These are phyloP conservation scores for Primulina huaijiensis DNA, from an alignment of 257 asterid genomes.

Conservation along the genomic window DNA sequence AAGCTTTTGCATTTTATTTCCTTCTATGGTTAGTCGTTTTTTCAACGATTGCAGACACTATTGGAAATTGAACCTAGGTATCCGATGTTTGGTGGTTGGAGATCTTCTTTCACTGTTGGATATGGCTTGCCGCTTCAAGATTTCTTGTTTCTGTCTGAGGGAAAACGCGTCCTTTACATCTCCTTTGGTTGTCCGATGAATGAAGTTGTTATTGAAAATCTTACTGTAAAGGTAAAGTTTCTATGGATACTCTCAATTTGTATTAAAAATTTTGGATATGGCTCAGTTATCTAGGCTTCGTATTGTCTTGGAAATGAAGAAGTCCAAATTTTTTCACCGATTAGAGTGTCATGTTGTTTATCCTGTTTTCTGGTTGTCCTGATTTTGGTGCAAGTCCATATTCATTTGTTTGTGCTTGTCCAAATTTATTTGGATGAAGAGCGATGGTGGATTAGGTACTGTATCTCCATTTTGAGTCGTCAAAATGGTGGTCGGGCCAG, in stretches of 20 bases:
- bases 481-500: too few species aligned
- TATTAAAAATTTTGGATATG: constrained; percentile 19
- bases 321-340: background rate
- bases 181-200: constrained; percentile 79
- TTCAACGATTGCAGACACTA: constrained; percentile 58
- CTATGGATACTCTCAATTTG: constrained; percentile 18
- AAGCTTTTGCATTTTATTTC: constrained; percentile 17
- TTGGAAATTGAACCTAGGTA: constrained; percentile 94
- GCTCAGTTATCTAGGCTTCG: background rate
- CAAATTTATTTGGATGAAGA: background rate
- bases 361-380: constrained; percentile 13
- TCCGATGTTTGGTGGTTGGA: constrained; percentile 99
- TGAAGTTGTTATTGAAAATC: constrained; percentile 81
- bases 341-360: constrained; percentile 3
- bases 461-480: too few species aligned
- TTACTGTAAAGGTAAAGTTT: constrained; percentile 69
- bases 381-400: background rate
- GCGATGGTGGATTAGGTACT: background rate
- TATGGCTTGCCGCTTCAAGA: constrained; percentile 88
- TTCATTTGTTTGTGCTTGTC: constrained; percentile 12
- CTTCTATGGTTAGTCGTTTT: constrained; percentile 25
- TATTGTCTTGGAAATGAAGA: constrained; percentile 3
- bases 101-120: constrained; percentile 88
- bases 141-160: constrained; percentile 78
- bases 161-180: constrained; percentile 70